Conservation (phyloP, 345 rosid genomes). For the Rubroshorea leprosula region DNA sequence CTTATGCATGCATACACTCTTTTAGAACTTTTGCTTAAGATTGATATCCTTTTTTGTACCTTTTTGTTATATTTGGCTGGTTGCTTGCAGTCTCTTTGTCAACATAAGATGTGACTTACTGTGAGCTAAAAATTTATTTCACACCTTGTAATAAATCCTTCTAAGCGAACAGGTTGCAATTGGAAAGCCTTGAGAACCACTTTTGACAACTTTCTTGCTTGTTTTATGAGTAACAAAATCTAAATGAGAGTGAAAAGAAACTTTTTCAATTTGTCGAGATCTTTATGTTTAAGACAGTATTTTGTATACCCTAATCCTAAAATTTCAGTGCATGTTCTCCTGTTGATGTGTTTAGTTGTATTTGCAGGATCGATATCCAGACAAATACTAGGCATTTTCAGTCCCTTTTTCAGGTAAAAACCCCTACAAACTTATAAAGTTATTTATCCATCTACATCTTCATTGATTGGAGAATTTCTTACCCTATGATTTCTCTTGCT, state of each 20-base stretch:
- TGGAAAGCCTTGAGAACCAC: not conserved
- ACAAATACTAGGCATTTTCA: constrained; percentile 78
- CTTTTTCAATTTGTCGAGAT: too few relatives aligned
- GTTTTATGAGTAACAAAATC: not conserved
- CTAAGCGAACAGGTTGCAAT: too few relatives aligned
- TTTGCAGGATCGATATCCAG: constrained; percentile 91
- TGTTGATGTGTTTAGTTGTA: not conserved
- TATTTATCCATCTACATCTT: not conserved
- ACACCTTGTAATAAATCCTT: too few relatives aligned
- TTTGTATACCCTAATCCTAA: not conserved
- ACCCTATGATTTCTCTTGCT: constrained; percentile 1
- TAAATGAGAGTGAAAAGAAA: not conserved
- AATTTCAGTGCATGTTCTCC: not conserved
- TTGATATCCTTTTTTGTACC: too few relatives aligned
- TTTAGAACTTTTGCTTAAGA: too few relatives aligned
- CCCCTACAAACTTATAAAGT: not conserved
- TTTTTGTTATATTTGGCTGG: too few relatives aligned
- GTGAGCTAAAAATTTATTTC: too few relatives aligned
- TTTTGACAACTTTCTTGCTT: too few relatives aligned
- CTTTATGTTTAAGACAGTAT: too few relatives aligned
- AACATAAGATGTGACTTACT: too few relatives aligned
- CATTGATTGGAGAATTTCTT: not conserved
- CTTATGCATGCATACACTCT: too few relatives aligned
- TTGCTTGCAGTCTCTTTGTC: too few relatives aligned
- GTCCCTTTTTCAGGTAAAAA: constrained; percentile 63